Evolutionary conservation across 192 early-diverging fungal genomes (phyloP).

Genomic region (Coemansia sp.): DNA sequence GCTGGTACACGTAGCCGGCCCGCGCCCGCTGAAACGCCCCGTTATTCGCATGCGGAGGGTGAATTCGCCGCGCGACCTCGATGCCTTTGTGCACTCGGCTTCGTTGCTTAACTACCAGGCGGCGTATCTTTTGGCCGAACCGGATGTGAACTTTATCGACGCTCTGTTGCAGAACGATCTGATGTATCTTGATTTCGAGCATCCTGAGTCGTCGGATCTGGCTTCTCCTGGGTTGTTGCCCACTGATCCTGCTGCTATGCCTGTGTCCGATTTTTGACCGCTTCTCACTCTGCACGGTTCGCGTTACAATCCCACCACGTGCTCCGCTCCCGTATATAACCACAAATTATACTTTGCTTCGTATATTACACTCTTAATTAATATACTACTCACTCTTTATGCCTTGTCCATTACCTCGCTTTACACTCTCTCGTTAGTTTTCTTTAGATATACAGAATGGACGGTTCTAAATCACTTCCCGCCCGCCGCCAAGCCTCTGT

Average conservation of each 20-base stretch:
- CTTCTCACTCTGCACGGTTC: no score
- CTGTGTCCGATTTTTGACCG: no score
- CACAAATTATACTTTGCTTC: background rate
- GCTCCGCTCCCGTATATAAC: conserved; percentile 16
- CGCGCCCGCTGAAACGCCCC: conserved; percentile 60
- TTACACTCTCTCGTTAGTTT: background rate
- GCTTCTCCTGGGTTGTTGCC: conserved; percentile 1
- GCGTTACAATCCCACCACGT: no score
- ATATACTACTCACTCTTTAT: no score
- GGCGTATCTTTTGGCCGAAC: conserved; percentile 66
- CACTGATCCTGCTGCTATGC: background rate
- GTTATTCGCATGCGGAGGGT: conserved; percentile 72
- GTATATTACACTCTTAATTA: background rate
- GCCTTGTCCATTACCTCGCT: no score
- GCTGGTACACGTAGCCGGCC: conserved; percentile 26
- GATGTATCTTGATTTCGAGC: conserved; percentile 40
- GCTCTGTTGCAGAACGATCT: conserved; percentile 57
- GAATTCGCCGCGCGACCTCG: conserved; percentile 65
- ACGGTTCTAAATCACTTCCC: background rate
- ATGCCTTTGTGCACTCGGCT: conserved; percentile 73
- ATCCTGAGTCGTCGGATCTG: background rate
- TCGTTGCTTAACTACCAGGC: conserved; percentile 74
- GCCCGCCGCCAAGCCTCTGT: conserved; percentile 4
- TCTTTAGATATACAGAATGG: background rate
- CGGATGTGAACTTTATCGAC: conserved; percentile 77